Base-by-base conservation (phyloP, 179 eudicot genomes). In the Spergularia azorica region DNA sequence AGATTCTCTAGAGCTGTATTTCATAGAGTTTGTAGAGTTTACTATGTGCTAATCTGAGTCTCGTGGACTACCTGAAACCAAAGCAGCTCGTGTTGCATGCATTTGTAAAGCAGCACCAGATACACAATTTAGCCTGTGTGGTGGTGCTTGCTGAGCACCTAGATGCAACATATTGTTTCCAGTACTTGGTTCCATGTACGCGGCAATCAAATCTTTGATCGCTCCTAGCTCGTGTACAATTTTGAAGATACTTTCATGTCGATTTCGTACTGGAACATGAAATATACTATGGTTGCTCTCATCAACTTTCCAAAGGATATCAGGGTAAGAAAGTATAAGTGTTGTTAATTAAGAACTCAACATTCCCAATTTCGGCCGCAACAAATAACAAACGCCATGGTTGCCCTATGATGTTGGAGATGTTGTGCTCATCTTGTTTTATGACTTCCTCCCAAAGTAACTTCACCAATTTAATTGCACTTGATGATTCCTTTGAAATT, bases 231-330 rank as follows among this genome's bases (percentile, higher is more conserved):
- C 79, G 75, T 83, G 72, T 48, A 86, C 76, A 12, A 86, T 74
- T 41, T 84, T 81, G 78, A 83, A 86, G 43, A 86, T 86, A 71
- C 79, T 76, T 63, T 86, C 83, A 26, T 86, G 85, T 15, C 85
- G 86, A 66, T 80, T 38, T 9, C 73, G 75, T 3, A 83, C 68
- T 0, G 88, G 86, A 61, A 78, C 68, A 46, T 82, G 77, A 74
- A 86, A 86, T n/a, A 83, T 79, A n/a, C 81, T 81, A 3, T 76
- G 83, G 13, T 73, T 78, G 4, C 51, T 80, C 62, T 79, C 81
- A 20, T 83, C 75, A 1, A 80, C 79, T 69, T 75, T 86, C 88
- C 86, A 86, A 38, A 86, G 76, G 54, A 83, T 54, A 18, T 86
- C 86, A 36, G 88, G 88, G 48, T 79, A 73, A 0, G 79, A 68